Evolutionary conservation across 176 grass and related monocot genomes (phyloP).

Genomic region (Eragrostis nindensis): DNA sequence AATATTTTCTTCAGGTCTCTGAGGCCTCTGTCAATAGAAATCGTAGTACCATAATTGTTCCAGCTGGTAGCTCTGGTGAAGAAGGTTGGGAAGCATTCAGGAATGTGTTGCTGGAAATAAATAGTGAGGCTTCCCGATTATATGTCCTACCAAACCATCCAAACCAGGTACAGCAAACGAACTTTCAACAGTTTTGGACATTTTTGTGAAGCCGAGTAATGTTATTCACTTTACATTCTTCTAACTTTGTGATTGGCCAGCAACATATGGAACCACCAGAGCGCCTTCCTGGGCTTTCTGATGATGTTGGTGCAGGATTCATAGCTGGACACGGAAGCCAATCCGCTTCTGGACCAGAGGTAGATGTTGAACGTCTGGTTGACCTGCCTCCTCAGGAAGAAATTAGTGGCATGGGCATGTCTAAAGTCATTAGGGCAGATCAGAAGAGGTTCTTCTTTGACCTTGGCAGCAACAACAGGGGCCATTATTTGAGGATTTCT

Average conservation of each 20-base stretch:
- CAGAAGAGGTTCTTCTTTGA: conserved; percentile 99
- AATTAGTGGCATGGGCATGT: conserved; percentile 81
- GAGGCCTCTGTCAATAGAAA: conserved; percentile 97
- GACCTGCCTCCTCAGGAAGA: conserved; percentile 86
- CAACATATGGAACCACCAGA: conserved; percentile 91
- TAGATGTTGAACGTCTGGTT: conserved; percentile 78
- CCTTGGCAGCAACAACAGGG: conserved; percentile 91
- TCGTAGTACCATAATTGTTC: conserved; percentile 96
- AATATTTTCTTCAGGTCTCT: conserved; percentile 65
- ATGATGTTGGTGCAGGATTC: conserved; percentile 98
- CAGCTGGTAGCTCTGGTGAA: conserved; percentile 93
- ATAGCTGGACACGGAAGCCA: conserved; percentile 89
- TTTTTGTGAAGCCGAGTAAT: conserved; percentile 5
- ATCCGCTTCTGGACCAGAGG: conserved; percentile 65
- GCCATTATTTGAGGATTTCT: conserved; percentile 95
- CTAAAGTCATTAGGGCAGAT: conserved; percentile 96
- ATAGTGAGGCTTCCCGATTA: conserved; percentile 72
- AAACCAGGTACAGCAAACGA: conserved; percentile 50
- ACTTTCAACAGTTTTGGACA: not conserved
- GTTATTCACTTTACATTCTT: conserved; percentile 8
- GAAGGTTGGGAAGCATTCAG: conserved; percentile 99
- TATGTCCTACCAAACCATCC: conserved; percentile 76
- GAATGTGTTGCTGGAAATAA: conserved; percentile 87
- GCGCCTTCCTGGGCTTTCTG: conserved; percentile 81
- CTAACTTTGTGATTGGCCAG: conserved; percentile 38